Evolutionary conservation across 345 rosid species (phyloP).

Genomic region (Dimocarpus longan): DNA sequence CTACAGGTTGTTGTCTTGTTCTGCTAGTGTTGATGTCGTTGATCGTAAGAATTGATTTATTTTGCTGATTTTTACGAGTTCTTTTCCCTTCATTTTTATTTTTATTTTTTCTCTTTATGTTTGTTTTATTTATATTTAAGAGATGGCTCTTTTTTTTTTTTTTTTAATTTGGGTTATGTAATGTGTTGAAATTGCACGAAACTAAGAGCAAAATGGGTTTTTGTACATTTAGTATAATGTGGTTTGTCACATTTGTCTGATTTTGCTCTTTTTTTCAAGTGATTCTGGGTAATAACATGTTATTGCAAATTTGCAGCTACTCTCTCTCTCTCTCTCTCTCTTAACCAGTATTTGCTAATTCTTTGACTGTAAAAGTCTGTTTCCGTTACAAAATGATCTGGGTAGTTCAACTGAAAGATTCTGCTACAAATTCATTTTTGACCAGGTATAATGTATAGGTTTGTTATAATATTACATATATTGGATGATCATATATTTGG

Average conservation of each 20-base stretch:
- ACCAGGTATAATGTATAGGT: background rate
- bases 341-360: background rate
- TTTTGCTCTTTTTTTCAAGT: slow-evolving; percentile 5
- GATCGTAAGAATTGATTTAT: slow-evolving; percentile 24
- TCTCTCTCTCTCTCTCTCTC: background rate
- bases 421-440: background rate
- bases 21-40: slow-evolving; percentile 55
- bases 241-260: background rate
- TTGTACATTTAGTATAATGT: slow-evolving; percentile 11
- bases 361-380: background rate
- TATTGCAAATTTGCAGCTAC: background rate
- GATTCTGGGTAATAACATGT: slow-evolving; percentile 6
- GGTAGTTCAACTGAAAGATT: background rate
- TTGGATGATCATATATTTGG: no score
- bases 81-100: background rate
- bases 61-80: background rate
- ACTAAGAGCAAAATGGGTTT: background rate
- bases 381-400: background rate
- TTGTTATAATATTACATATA: background rate
- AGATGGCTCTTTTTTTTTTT: background rate
- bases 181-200: background rate
- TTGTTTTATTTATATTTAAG: slow-evolving; percentile 12
- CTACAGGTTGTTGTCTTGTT: slow-evolving; percentile 53
- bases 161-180: background rate
- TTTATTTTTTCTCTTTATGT: background rate